Conservation (phyloP, 331 rosid species). For the Rosa hybrid region DNA sequence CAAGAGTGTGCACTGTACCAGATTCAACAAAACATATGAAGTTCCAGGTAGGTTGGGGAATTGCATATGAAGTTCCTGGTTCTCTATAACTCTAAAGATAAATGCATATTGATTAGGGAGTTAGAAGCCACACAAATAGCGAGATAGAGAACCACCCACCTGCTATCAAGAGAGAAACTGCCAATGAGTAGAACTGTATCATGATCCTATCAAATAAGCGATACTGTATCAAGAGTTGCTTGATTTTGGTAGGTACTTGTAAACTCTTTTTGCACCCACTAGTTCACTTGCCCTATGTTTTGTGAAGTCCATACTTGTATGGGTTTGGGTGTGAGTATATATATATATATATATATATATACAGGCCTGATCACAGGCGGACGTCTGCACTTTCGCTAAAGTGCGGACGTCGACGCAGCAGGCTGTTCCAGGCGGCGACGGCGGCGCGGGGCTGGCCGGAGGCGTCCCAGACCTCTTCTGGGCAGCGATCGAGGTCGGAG, state of each 20-base stretch:
- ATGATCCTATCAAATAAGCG: neutral
- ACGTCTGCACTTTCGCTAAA: no score
- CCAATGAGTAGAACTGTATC: neutral
- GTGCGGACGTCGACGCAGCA: no score
- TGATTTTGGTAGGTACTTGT: neutral
- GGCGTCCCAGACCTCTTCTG: no score
- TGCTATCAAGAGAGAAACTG: neutral
- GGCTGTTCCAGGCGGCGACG: no score
- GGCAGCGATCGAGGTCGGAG: no score
- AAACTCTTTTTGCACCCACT: neutral
- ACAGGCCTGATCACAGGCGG: no score
- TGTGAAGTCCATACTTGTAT: neutral
- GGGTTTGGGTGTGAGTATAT: neutral
- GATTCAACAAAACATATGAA: neutral
- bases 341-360: no score
- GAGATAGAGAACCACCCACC: neutral
- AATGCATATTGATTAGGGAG: neutral
- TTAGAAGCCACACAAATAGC: neutral
- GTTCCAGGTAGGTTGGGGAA: constrained; percentile 3
- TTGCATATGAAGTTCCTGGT: neutral
- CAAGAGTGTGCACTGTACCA: neutral
- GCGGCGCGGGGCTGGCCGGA: no score
- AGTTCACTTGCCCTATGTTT: neutral
- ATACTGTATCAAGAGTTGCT: neutral
- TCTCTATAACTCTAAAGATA: neutral